A percentile compares a stretch with the other conserved stretches of the same genome.
Evolutionary conservation across 805 yeast species (phyloP).

Genomic region (Saccharomycopsis oosterbeekiorum): DNA sequence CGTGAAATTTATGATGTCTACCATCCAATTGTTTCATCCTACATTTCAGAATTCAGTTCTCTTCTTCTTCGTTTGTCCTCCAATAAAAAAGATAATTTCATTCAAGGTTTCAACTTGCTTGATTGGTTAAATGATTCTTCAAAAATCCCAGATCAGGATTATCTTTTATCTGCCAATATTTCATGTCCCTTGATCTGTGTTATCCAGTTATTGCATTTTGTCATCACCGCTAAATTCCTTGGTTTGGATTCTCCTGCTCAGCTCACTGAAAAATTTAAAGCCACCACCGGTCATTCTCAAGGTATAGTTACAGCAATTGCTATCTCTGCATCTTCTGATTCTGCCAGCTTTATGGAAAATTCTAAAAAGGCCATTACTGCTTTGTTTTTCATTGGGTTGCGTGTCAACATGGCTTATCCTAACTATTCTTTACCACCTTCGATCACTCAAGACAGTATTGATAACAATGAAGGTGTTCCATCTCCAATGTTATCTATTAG

Average conservation of each 20-base stretch:
- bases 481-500: slow-evolving; percentile 95
- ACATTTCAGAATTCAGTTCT: slow-evolving; percentile 61
- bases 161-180: slow-evolving; percentile 82
- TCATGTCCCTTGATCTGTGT: slow-evolving; percentile 97
- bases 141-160: slow-evolving; percentile 81
- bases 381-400: slow-evolving; percentile 86
- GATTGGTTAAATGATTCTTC: slow-evolving; percentile 82
- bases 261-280: slow-evolving; percentile 55
- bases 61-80: slow-evolving; percentile 59
- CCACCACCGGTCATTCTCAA: slow-evolving; percentile 85
- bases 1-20: slow-evolving; percentile 75
- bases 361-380: slow-evolving; percentile 73
- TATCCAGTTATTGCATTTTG: slow-evolving; percentile 89
- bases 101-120: slow-evolving; percentile 86
- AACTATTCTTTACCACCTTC: slow-evolving; percentile 91
- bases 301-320: slow-evolving; percentile 92
- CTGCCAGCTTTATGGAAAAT: slow-evolving; percentile 72
- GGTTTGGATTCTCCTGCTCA: slow-evolving; percentile 81
- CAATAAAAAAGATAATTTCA: slow-evolving; percentile 77
- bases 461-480: slow-evolving; percentile 92
- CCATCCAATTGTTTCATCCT: slow-evolving; percentile 61
- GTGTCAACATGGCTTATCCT: slow-evolving; percentile 86
- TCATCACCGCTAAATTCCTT: slow-evolving; percentile 73
- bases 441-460: slow-evolving; percentile 82
- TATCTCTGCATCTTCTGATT: slow-evolving; percentile 66